Percentiles rank a stretch among this genome's conserved stretches.
phyloP scores from a whole-genome alignment of 2,329 filamentous ascomycete genomes.

The Ploettnerulaceae sp. region DNA sequence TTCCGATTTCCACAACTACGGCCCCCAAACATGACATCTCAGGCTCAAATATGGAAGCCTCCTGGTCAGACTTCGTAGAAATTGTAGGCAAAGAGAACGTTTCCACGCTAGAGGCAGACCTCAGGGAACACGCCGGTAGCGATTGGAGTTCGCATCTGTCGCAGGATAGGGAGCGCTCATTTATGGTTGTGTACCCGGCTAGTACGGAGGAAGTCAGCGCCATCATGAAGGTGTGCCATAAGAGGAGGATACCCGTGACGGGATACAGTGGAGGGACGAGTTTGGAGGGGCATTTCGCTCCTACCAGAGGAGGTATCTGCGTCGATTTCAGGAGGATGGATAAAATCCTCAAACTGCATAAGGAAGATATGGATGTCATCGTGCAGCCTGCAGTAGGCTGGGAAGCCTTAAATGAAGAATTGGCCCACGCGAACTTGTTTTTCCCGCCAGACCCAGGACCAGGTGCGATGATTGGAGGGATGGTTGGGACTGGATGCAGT shows the following conservation, averaged over 20 bases:
- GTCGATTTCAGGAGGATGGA: conserved; percentile 86
- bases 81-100: conserved; percentile 62
- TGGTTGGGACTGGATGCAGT: conserved; percentile 68
- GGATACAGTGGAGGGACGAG: conserved; percentile 85
- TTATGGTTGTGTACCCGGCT: conserved; percentile 70
- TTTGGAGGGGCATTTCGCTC: conserved; percentile 82
- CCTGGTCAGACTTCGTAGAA: conserved; percentile 63
- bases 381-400: conserved; percentile 81
- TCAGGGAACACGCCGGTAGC: conserved; percentile 53
- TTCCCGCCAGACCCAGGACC: conserved; percentile 91
- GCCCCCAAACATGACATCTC: conserved; percentile 54
- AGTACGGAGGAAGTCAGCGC: conserved; percentile 79
- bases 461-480: conserved; percentile 87
- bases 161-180: conserved; percentile 47
- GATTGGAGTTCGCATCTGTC: conserved; percentile 58
- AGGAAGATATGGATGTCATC: conserved; percentile 70
- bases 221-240: conserved; percentile 85
- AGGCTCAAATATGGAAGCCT: conserved; percentile 60
- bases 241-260: conserved; percentile 75
- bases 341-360: conserved; percentile 70
- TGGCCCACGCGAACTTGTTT: conserved; percentile 71
- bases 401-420: conserved; percentile 77
- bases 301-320: conserved; percentile 77
- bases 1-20: conserved; percentile 48
- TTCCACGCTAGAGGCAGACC: conserved; percentile 52